Base-by-base conservation (phyloP, 2,329 filamentous ascomycete genomes). In the Cyanodermella asteris region DNA sequence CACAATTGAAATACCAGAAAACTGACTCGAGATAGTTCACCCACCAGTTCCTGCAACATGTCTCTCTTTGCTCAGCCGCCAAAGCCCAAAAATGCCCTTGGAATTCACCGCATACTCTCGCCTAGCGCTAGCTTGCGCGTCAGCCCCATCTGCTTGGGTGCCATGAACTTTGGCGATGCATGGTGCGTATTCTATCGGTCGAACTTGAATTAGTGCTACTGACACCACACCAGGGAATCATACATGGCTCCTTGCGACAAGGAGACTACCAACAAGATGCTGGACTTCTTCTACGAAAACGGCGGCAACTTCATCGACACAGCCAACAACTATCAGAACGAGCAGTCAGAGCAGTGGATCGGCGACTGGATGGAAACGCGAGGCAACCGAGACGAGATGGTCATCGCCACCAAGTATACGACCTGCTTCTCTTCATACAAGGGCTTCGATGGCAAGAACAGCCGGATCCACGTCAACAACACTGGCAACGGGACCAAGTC, bases 321-420 rank as follows among this genome's bases (percentile, higher is more conserved):
- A 6, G 47, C 57, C 13, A 60, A 55, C 35, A 46, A 41, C 32
- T 59, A 59, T 36, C 53, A 57, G 26, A 34, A 45, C 20, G 55
- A 51, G 34, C 46, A 61, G 32, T 53, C 48, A n/a, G 58, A 62
- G 36, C 36, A 25, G 0, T 55, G 49, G 48, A 39, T 61, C 12
- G 56, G 56, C 17, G 56, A 61, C 30, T 62, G 58, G 59, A 49
- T 62, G 47, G 39, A 47, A 3, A 20, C 37, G 17, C 49, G 50
- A 23, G 37, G 43, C 8, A 47, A 47, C 22, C 51, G 56, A 8
- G 53, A 61, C 33, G 39, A 61, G 34, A 53, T 65, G 23, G 54
- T 65, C 16, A 35, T 67, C 12, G 57, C 61, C 0, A 64, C 61
- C 11, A 65, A 65, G 37, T 66, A 53, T 40, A 55, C 55, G 2